phyloP scores from a whole-genome alignment of 176 grass and related monocot species.

The Bromus sterilis region DNA sequence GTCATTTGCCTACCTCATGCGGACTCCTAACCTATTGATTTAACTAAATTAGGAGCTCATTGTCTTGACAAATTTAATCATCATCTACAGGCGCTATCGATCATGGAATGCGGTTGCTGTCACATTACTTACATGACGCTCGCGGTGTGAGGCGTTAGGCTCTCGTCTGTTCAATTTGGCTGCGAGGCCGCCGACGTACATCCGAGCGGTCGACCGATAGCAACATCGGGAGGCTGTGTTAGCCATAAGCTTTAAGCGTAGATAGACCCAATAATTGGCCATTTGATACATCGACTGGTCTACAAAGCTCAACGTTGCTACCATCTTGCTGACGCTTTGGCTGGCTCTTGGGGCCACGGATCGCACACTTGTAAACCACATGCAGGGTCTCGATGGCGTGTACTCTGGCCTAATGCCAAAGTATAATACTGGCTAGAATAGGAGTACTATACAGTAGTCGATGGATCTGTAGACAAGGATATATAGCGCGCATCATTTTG shows the following conservation, averaged over 20 bases:
- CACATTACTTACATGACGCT: not conserved
- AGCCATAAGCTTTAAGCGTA: not conserved
- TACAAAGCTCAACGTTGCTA: too few relatives aligned
- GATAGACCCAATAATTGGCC: not conserved
- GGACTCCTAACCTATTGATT: not conserved
- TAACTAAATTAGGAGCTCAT: too few relatives aligned
- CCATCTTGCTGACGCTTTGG: too few relatives aligned
- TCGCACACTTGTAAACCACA: not conserved
- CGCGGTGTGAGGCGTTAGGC: not conserved
- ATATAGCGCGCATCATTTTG: slow-evolving; percentile 14
- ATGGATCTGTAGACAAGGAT: not conserved
- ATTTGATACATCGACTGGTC: not conserved
- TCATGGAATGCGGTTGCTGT: not conserved
- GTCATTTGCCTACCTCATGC: slow-evolving; percentile 1
- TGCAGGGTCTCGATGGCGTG: not conserved
- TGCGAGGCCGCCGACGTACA: slow-evolving; percentile 8
- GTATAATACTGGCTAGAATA: not conserved
- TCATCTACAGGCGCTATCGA: not conserved
- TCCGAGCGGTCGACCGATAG: not conserved
- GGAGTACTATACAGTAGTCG: not conserved
- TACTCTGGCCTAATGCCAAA: not conserved
- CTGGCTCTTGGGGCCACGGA: too few relatives aligned
- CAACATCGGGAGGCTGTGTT: not conserved
- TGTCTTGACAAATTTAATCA: not conserved
- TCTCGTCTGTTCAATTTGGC: not conserved